Base-by-base conservation (phyloP, 148 eudicot genomes). In the Rhododendron henanense region DNA sequence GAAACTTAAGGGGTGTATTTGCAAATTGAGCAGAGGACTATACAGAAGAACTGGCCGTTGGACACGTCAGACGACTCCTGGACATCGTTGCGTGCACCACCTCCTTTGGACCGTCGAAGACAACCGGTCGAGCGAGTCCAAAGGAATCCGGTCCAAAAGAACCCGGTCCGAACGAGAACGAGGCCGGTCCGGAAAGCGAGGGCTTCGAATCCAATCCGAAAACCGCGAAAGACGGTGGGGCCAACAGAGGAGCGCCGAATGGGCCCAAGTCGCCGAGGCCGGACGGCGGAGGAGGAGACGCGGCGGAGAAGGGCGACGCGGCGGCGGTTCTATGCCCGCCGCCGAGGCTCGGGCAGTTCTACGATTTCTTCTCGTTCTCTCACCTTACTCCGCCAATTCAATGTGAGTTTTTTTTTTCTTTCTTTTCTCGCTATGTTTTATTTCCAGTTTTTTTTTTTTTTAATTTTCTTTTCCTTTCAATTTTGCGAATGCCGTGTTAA, bases 351-450 rank as follows among this genome's bases (percentile, higher is more conserved):
- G 96, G 94, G 23, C 94, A 94, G 89, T 96, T 96, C 86, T 96
- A 95, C 83, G 98, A 95, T 86, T 96, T 96, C 90, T 96, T 96
- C 93, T 95, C 97, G 55, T 92, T 96, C 88, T 92, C 98, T 86
- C 97, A 95, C 88, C 88, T 95, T 65, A 92, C 97, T 85, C 93
- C 98, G 11, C 99, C 98, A 1, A 88, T 96, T 73, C 98, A 96
- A 76, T 96, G 99, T 96, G 39, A 86, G 96, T 86, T 39, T n/a
- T 84, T 7, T 2, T 0, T 3, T 44, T 76, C 61, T 21, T 2
- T 0, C 1, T 33, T 18, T 14, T 9, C 1, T 16, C 7, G n/a
- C 21, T 59, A 59, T 59, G 25, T 59, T 59, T 18, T 59, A 21
- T 59, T 59, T 59, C 55, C 19, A 0, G 16, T 19, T 11, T 13